Base-by-base conservation (phyloP, 139 green algal genomes). In the Micractinium sp. region DNA sequence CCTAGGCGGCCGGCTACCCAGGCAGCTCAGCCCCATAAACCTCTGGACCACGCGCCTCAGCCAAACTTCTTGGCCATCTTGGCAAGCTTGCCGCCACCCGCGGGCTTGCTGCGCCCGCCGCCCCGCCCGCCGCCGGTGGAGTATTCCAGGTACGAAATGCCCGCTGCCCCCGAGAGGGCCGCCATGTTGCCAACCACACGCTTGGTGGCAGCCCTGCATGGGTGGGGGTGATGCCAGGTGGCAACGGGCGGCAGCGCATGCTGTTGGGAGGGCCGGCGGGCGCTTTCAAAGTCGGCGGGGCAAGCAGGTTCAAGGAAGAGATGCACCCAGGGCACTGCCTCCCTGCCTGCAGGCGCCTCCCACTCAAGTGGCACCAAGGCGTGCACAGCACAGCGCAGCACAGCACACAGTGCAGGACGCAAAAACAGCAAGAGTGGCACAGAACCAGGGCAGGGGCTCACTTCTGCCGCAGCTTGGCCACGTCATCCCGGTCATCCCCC, bases 71-170 rank as follows among this genome's bases (percentile, higher is more conserved):
- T 63, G 3, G 67, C 83, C 83, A 87, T 39, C 67, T 80, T 87
- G 83, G 83, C 83, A 9, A 87, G 83, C 83, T 87, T 87, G 83
- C 83, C 83, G 15, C 67, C 81, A 27, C 83, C 67, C 0, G 67
- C 9, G 13, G 83, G 66, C 83, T 56, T 85, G 47, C 80, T 35
- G 41, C 56, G 80, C 4, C 63, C 82, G 56, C 60, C 60, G 36
- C 38, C 38, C 15, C 82, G 36, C 35, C 82, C 82, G 35, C 61
- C 38, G 33, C 67, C 67, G 18, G 84, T 90, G 20, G 53, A 56
- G 66, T 90, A 97, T 91, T 98, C 95, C 91, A 97, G 87, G 90
- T 98, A 97, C 2, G 88, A 90, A 78, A 96, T 90, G 39, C 96
- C 96, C 4, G 88, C 66, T 0, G 92, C 96, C n/a, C 96, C 96